phyloP scores from a whole-genome alignment of 495 filamentous ascomycete genomes.

The Xylaria intraflava region DNA sequence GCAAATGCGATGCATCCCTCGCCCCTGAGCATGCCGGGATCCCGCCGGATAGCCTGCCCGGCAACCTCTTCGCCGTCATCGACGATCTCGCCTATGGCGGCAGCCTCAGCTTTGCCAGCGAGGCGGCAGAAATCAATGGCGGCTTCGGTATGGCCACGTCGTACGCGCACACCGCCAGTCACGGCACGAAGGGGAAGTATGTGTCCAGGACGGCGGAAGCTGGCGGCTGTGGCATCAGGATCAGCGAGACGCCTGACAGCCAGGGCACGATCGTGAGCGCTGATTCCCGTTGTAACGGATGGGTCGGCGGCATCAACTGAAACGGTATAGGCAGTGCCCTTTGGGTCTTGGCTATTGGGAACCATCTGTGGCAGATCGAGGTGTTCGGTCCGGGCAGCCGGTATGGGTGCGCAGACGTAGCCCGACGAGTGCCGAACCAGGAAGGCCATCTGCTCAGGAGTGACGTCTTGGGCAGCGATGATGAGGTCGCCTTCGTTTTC shows the following conservation, averaged over 20 bases:
- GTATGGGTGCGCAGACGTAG: constrained; percentile 80
- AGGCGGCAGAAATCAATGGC: constrained; percentile 80
- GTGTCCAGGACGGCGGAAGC: constrained; percentile 82
- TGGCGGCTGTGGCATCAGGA: constrained; percentile 44
- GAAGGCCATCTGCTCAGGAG: constrained; percentile 87
- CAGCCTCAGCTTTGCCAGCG: constrained; percentile 65
- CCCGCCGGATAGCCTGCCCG: constrained; percentile 49
- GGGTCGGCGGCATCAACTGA: constrained; percentile 70
- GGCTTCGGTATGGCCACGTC: constrained; percentile 88
- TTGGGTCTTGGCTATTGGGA: constrained; percentile 68
- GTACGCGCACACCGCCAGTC: constrained; percentile 69
- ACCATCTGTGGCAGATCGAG: constrained; percentile 91
- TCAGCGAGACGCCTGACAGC: constrained; percentile 77
- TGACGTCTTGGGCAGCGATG: constrained; percentile 81
- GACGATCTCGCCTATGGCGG: constrained; percentile 81
- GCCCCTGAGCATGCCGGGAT: constrained; percentile 83
- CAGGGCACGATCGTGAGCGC: constrained; percentile 76
- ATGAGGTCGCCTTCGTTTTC: constrained; percentile 99
- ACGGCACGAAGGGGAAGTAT: constrained; percentile 78
- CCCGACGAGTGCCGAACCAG: constrained; percentile 87
- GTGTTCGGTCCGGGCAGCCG: constrained; percentile 53
- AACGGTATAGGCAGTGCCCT: constrained; percentile 87
- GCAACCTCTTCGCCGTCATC: constrained; percentile 63
- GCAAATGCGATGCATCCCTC: constrained; percentile 89
- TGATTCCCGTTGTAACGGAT: constrained; percentile 81